Base-by-base conservation (phyloP, 768 basidiomycete species). In the Cystobasidium onofrii region DNA sequence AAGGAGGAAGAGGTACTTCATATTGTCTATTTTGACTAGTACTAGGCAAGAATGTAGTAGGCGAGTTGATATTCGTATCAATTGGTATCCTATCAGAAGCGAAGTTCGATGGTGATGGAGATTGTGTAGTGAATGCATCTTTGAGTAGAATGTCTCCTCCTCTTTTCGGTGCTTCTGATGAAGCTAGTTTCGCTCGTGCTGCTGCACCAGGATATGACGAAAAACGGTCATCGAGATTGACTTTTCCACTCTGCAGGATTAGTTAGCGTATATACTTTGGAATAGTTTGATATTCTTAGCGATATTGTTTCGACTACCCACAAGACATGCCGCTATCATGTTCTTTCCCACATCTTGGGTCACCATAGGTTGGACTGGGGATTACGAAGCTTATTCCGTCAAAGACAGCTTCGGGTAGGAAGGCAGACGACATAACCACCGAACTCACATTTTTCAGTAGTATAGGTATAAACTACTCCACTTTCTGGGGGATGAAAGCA, bases 211-310 rank as follows among this genome's bases (percentile, higher is more conserved):
- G 25, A 39, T 39, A n/a, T 15, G 57, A 17, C 7, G 57, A 29
- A 27, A 60, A 60, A 27, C 33, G 25, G 31, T 29, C 33, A 52
- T 25, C 25, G 55, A 61, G 34, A 20, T 55, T 60, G 7, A 71
- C 69, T 55, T 52, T 71, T 25, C 69, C 69, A 44, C 36, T 71
- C 69, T 71, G 34, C n/a, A n/a, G n/a, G n/a, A n/a, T n/a, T n/a
- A n/a, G n/a, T n/a, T n/a, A n/a, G n/a, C n/a, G n/a, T n/a, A n/a
- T n/a, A n/a, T n/a, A n/a, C n/a, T n/a, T n/a, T n/a, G n/a, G n/a
- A n/a, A n/a, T n/a, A n/a, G n/a, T 31, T n/a, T 31, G 6, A 36
- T 6, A 27, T 7, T 3, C 10, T n/a, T n/a, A 27, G 34, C 10
- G n/a, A 27, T 10, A 31, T 15, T 34, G 61, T 3, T 9, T 7